phyloP scores from a whole-genome alignment of 1,139 yeast genomes.

The Taphrina wiesneri region DNA sequence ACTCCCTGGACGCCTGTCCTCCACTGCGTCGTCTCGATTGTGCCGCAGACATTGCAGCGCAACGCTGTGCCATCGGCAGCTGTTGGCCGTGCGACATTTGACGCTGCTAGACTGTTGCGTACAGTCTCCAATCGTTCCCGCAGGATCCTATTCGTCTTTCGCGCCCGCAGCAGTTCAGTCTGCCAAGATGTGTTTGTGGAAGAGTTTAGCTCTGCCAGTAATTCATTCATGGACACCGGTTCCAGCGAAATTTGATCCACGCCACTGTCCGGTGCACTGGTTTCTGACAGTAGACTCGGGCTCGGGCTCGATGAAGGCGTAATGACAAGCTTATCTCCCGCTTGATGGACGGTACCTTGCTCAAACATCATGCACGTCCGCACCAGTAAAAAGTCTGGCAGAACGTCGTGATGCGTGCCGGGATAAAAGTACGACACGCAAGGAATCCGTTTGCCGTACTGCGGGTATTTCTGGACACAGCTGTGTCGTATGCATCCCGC shows the following conservation, averaged over 20 bases:
- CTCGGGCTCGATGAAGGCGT: neutral
- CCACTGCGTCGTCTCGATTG: constrained; percentile 91
- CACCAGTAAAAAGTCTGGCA: neutral
- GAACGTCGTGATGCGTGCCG: neutral
- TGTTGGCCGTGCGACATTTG: neutral
- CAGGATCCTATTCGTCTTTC: constrained; percentile 30
- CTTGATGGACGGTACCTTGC: neutral
- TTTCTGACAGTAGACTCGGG: neutral
- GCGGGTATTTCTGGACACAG: neutral
- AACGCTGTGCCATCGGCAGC: neutral
- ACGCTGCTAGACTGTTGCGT: neutral
- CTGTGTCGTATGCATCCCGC: neutral
- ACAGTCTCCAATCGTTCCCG: constrained; percentile 19
- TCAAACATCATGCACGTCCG: neutral
- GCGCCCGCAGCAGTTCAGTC: constrained; percentile 35
- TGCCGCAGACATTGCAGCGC: constrained; percentile 54
- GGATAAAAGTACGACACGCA: constrained; percentile 1
- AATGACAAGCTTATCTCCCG: neutral
- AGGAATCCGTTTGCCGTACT: neutral
- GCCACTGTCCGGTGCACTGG: neutral
- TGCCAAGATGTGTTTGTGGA: constrained; percentile 37
- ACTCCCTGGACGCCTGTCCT: constrained; percentile 85
- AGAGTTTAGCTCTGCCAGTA: constrained; percentile 33
- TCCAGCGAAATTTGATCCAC: neutral
- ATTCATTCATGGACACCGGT: neutral